A percentile compares a stretch with the other conserved stretches of the same genome.
Conservation (phyloP, 345 rosid genomes). For the Citrus inodora region DNA sequence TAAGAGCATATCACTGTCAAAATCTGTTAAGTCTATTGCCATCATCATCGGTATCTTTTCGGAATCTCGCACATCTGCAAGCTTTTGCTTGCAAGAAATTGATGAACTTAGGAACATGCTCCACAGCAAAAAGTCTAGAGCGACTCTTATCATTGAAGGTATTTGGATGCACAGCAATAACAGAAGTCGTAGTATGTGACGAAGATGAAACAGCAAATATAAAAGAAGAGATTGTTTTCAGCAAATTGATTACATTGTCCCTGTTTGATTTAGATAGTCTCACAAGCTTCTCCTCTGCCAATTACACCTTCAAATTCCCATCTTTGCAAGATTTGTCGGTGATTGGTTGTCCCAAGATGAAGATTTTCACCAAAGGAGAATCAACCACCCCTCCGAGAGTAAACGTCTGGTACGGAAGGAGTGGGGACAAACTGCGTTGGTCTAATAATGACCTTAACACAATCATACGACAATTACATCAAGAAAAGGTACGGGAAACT, state of each 20-base stretch:
- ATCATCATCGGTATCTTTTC: neutral
- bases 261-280: neutral
- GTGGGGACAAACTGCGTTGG: neutral
- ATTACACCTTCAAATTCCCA: neutral
- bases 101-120: neutral
- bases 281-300: neutral
- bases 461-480: neutral
- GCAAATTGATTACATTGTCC: neutral
- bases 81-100: neutral
- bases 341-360: neutral
- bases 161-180: neutral
- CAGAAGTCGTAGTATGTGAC: neutral
- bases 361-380: neutral
- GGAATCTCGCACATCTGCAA: neutral
- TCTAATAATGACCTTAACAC: neutral
- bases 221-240: neutral
- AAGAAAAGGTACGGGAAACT: neutral
- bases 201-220: neutral
- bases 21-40: neutral
- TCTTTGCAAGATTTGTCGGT: neutral
- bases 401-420: neutral
- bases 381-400: neutral
- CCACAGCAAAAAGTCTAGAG: conserved; percentile 6
- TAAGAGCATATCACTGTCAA: neutral
- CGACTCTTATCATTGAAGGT: neutral